Conservation (phyloP, 495 filamentous ascomycete species). For the Penicillium pulvis region DNA sequence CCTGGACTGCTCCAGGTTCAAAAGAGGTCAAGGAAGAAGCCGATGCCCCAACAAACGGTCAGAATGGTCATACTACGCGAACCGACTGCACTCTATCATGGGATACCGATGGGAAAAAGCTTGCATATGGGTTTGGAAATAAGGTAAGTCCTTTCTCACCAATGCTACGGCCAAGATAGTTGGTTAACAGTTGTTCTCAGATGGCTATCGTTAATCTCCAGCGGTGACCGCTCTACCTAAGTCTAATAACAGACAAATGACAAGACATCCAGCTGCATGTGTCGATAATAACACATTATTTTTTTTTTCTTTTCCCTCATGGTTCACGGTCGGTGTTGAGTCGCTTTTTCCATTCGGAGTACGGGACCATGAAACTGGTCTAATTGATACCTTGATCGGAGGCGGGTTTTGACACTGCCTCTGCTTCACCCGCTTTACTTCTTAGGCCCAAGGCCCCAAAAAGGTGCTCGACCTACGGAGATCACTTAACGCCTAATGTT, state of each 20-base stretch:
- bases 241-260: neutral
- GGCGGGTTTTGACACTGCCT: neutral
- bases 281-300: neutral
- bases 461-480: neutral
- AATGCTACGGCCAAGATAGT: neutral
- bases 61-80: conserved; percentile 38
- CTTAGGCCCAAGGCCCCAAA: neutral
- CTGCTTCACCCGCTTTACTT: neutral
- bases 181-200: conserved; percentile 27
- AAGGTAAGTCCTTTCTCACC: conserved; percentile 53
- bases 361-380: conserved; percentile 4
- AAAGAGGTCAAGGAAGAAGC: conserved; percentile 34
- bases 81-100: conserved; percentile 63
- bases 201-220: conserved; percentile 50
- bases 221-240: conserved; percentile 30
- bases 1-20: conserved; percentile 51
- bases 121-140: conserved; percentile 71
- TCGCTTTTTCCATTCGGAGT: neutral
- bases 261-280: neutral
- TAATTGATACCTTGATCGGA: conserved; percentile 10
- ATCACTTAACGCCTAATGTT: neutral
- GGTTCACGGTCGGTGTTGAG: neutral
- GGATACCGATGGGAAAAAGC: conserved; percentile 73
- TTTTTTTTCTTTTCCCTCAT: neutral
- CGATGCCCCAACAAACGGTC: conserved; percentile 39